Percentiles rank a stretch among this genome's conserved stretches.
phyloP scores from a whole-genome alignment of 2,329 filamentous ascomycete genomes.

The Seiridium unicorne region DNA sequence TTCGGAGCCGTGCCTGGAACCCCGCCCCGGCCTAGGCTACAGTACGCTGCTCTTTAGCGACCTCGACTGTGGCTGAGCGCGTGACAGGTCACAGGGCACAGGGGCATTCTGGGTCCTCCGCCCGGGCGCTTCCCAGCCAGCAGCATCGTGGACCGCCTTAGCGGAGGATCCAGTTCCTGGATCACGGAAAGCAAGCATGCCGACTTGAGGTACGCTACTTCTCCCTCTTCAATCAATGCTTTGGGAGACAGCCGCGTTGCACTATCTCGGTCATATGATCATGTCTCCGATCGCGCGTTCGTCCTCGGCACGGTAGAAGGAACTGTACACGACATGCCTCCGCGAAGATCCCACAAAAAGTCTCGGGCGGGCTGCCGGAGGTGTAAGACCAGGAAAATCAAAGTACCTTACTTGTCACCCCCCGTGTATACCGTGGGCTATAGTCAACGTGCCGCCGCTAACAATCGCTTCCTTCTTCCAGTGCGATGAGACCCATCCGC shows the following conservation, averaged over 20 bases:
- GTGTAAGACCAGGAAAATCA: constrained; percentile 69
- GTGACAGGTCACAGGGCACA: too few species aligned
- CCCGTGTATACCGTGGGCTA: background rate
- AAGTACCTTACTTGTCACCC: constrained; percentile 42
- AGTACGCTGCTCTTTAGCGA: background rate
- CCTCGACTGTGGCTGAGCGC: background rate
- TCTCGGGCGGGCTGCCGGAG: constrained; percentile 64
- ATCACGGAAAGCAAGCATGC: too few species aligned
- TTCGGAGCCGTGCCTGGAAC: background rate
- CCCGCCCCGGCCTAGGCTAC: background rate
- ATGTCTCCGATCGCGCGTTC: constrained; percentile 1
- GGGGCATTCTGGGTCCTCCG: too few species aligned
- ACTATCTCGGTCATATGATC: background rate
- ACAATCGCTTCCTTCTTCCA: constrained; percentile 22
- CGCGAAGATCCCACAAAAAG: constrained; percentile 68
- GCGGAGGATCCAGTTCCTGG: too few species aligned
- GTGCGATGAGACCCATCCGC: constrained; percentile 66
- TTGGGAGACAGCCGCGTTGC: background rate
- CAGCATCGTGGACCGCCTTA: too few species aligned
- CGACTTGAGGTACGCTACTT: background rate
- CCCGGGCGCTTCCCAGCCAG: too few species aligned
- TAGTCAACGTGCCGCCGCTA: background rate
- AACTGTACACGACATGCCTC: constrained; percentile 48
- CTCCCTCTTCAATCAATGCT: background rate
- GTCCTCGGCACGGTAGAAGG: constrained; percentile 1